phyloP scores from a whole-genome alignment of 2,329 filamentous ascomycete genomes.

The Fusarium redolens region DNA sequence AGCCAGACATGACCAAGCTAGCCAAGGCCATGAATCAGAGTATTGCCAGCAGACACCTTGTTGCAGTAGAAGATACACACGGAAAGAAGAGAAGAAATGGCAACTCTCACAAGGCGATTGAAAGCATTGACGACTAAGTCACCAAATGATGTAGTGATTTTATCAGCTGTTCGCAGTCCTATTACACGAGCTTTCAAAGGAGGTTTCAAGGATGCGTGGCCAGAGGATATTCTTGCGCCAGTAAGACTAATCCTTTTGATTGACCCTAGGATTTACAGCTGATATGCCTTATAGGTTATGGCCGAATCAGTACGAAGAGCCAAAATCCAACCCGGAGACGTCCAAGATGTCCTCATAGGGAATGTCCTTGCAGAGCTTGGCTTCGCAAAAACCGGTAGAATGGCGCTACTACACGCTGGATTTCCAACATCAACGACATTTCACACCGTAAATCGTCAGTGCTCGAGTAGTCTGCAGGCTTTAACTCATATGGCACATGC shows the following conservation, averaged over 20 bases:
- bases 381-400: conserved; percentile 87
- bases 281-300: background rate
- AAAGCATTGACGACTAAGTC: conserved; percentile 61
- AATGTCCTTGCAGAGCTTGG: conserved; percentile 91
- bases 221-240: conserved; percentile 82
- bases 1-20: background rate
- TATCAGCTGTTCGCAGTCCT: conserved; percentile 89
- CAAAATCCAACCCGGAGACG: conserved; percentile 65
- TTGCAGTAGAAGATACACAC: background rate
- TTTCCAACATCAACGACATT: conserved; percentile 77
- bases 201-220: conserved; percentile 84
- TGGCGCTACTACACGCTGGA: conserved; percentile 86
- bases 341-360: conserved; percentile 83
- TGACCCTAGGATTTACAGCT: accelerated
- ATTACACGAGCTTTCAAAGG: conserved; percentile 86
- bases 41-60: accelerated
- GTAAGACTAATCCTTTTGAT: conserved; percentile 48
- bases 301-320: conserved; percentile 46
- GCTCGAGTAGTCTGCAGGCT: conserved; percentile 80
- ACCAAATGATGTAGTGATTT: conserved; percentile 84
- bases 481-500: conserved; percentile 79
- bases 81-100: background rate
- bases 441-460: conserved; percentile 89
- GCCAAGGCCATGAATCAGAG: background rate
- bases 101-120: background rate